phyloP scores from a whole-genome alignment of 805 yeast species.

The Brettanomyces naardenensis region DNA sequence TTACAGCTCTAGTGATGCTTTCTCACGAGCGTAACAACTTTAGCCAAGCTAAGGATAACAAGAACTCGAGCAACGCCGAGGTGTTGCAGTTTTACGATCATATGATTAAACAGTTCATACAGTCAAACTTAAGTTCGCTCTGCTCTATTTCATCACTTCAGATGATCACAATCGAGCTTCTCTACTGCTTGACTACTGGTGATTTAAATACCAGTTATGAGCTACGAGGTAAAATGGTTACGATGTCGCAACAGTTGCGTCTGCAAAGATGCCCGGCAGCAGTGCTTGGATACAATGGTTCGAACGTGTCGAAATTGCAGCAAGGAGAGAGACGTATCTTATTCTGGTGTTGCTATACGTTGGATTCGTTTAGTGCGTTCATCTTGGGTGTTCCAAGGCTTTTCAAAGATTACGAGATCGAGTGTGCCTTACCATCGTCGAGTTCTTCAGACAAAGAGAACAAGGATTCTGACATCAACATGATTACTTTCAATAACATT shows the following conservation, averaged over 20 bases:
- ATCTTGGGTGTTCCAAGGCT: slow-evolving; percentile 78
- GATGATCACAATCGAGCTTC: slow-evolving; percentile 56
- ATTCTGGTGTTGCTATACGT: slow-evolving; percentile 76
- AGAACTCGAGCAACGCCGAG: slow-evolving; percentile 20
- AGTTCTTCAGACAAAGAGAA: slow-evolving; percentile 25
- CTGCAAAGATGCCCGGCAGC: slow-evolving; percentile 84
- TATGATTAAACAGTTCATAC: slow-evolving; percentile 53
- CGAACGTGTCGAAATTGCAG: slow-evolving; percentile 56
- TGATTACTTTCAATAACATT: slow-evolving; percentile 45
- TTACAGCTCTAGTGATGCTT: slow-evolving; percentile 42
- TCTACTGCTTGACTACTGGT: slow-evolving; percentile 66
- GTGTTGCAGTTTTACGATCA: slow-evolving; percentile 46
- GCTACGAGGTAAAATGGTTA: slow-evolving; percentile 63
- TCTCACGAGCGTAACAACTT: slow-evolving; percentile 27
- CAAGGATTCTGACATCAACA: slow-evolving; percentile 41
- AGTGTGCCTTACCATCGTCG: slow-evolving; percentile 72
- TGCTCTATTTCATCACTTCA: slow-evolving; percentile 67
- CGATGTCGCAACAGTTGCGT: slow-evolving; percentile 81
- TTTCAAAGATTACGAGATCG: slow-evolving; percentile 73
- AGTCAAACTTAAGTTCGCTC: slow-evolving; percentile 49
- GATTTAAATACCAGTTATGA: slow-evolving; percentile 69
- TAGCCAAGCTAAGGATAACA: slow-evolving; percentile 1
- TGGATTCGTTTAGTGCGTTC: slow-evolving; percentile 69
- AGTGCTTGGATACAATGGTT: slow-evolving; percentile 58
- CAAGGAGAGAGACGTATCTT: slow-evolving; percentile 77